Percentiles rank a stretch among this genome's conserved stretches.
phyloP scores from a whole-genome alignment of 2,329 filamentous ascomycete genomes.

The Colletotrichum incanum region DNA sequence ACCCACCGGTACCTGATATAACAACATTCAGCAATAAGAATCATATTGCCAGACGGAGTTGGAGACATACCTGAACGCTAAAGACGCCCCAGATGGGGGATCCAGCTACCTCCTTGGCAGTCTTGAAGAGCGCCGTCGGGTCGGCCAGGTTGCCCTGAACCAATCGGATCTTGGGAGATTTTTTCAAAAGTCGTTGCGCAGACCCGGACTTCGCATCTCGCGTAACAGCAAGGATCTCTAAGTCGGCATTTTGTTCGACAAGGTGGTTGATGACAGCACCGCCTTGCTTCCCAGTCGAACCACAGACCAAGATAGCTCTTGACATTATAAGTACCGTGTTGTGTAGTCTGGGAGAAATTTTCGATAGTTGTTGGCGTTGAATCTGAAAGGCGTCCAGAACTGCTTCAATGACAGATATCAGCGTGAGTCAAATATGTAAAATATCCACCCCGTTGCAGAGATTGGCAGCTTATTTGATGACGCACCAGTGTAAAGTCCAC shows the following conservation, averaged over 20 bases:
- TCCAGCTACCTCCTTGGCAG: slow-evolving; percentile 49
- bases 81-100: slow-evolving; percentile 72
- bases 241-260: slow-evolving; percentile 51
- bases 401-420: too few relatives aligned
- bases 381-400: background rate
- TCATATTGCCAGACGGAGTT: too few relatives aligned
- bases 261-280: slow-evolving; percentile 53
- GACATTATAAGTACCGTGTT: slow-evolving; percentile 43
- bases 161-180: slow-evolving; percentile 65
- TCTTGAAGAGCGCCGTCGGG: slow-evolving; percentile 63
- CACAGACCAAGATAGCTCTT: slow-evolving; percentile 52
- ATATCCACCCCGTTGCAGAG: background rate
- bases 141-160: slow-evolving; percentile 73
- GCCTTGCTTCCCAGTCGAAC: slow-evolving; percentile 58
- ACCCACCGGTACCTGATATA: slow-evolving; percentile 42
- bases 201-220: slow-evolving; percentile 67
- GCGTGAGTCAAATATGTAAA: background rate
- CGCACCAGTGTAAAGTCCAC: background rate
- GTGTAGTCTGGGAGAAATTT: background rate
- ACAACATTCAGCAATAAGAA: background rate
- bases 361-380: background rate
- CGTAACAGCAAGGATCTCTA: slow-evolving; percentile 73
- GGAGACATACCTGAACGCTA: slow-evolving; percentile 66
- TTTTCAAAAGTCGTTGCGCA: slow-evolving; percentile 63
- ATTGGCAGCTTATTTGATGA: background rate